Evolutionary conservation across 1,139 yeast species (phyloP), one percentile per base, ranked within the genome.

Genomic region (Nakaseomyces sp.): DNA sequence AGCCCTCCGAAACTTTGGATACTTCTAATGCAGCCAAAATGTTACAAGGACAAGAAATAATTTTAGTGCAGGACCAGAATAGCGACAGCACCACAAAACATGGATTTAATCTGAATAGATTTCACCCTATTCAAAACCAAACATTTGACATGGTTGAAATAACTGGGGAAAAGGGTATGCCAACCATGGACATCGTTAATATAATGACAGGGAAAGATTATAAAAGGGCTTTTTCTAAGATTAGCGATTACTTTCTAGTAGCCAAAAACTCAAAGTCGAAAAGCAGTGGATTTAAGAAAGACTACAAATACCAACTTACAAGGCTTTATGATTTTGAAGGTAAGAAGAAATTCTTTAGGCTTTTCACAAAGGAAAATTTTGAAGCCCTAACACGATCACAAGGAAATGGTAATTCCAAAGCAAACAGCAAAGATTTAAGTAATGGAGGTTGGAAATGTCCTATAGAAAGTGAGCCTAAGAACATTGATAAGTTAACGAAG

Each of bases 301-400:
- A 35, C 13, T 20, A 35, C 22, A 35, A 35, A 4, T 29, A 29
- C 16, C 28, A 73, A 1, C 64, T 86, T 2, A 71, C 82, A 1
- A 70, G 85, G 47, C 80, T 81, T 22, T 76, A 79, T 47, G 93
- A 84, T 55, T 79, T 79, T 51, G 79, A 77, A 48, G 93, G 94
- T 0, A 78, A 87, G 52, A 70, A 73, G 50, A 83, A 84, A 55
- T 84, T 77, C 53, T 85, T 77, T 58, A 69, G 94, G 33, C 79
- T 84, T 52, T 78, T 81, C 50, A 72, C 81, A 0, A 68, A 69
- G 35, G 58, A 63, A 4, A 65, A 71, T 41, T 72, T 68, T 42
- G 50, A 64, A 10, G 56, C 52, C 15, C 58, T 68, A 36, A 50
- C 57, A 13, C 24, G 9, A 18, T 8, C 22, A 32, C 22, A 32